These are phyloP conservation scores for Neopestalotiopsis clavispora DNA, from an alignment of 2,329 filamentous ascomycete genomes.

Conservation along the genomic window DNA sequence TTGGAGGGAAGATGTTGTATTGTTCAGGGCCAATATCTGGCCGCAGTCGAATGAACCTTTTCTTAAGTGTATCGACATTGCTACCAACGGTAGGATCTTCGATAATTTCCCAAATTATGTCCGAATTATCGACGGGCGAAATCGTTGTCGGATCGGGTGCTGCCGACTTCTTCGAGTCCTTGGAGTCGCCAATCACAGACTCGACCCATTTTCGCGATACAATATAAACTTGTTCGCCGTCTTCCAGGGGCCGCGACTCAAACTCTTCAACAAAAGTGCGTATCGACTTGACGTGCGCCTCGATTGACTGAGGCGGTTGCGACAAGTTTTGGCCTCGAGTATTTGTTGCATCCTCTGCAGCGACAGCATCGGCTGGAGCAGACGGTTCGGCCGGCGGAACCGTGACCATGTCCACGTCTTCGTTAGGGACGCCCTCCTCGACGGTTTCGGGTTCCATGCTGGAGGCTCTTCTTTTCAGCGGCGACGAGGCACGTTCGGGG, in stretches of 20 bases:
- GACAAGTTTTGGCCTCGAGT: neutral
- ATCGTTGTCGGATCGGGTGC: constrained; percentile 60
- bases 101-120: constrained; percentile 71
- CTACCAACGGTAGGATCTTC: constrained; percentile 46
- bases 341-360: neutral
- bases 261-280: constrained; percentile 62
- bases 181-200: constrained; percentile 70
- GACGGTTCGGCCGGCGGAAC: constrained; percentile 28
- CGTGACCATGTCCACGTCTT: constrained; percentile 52
- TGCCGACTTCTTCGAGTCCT: constrained; percentile 57
- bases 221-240: constrained; percentile 77
- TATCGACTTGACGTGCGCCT: constrained; percentile 78
- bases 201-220: constrained; percentile 82
- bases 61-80: constrained; percentile 33
- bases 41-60: constrained; percentile 74
- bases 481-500: constrained; percentile 66
- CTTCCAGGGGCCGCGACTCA: constrained; percentile 59
- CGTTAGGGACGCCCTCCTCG: constrained; percentile 41
- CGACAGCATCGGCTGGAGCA: constrained; percentile 15
- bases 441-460: constrained; percentile 60
- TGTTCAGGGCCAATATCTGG: constrained; percentile 71
- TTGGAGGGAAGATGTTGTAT: constrained; percentile 77
- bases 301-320: constrained; percentile 48
- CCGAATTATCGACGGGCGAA: constrained; percentile 86
- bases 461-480: constrained; percentile 66